Evolutionary conservation across 2,329 filamentous ascomycete species (phyloP), one percentile per base, ranked within the genome.

Genomic region (Neoscytalidium dimidiatum): DNA sequence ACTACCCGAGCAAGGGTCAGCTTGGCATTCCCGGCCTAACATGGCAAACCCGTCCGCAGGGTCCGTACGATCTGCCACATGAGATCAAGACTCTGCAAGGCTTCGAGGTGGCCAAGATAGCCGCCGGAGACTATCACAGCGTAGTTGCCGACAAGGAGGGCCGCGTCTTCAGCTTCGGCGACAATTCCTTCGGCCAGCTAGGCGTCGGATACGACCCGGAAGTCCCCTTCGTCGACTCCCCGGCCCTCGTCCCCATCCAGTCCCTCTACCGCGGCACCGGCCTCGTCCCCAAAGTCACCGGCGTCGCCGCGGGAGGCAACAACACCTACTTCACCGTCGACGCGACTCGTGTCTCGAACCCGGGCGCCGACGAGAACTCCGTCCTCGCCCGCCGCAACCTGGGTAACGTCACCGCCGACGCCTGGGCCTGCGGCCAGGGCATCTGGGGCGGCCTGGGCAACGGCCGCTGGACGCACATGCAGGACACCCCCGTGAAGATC

Each of bases 261-360:
- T 86, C 85, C 67, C 86, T 96, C 5, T 97, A 97, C 76, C 82
- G 83, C 49, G 88, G 86, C 57, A 88, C 86, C 4, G 84, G 82
- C 2, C 84, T 88, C 64, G 73, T 84, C 28, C 86, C 91, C 2
- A 86, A 82, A 61, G 90, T 94, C 9, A 96, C 91, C 0, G 85
- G 84, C 14, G 88, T 98, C 70, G 90, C 91, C 8, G 95, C 95
- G 2, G 95, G 95, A 17, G 95, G 95, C 1, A 83, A 85, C 51
- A 97, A 93, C 72, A 94, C 90, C 52, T 98, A 92, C 79, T 92
- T 98, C 74, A 92, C 90, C 0, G 85, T 97, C 56, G 93, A 97
- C 73, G 90, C 91, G 3, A 86, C 85, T 14, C 85, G 86, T 57
- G 78, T 87, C n/a, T 79, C 82, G 5, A 76, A 75, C 43, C 81